Conservation (phyloP, 345 rosid genomes). For the Arabis hirsuta region DNA sequence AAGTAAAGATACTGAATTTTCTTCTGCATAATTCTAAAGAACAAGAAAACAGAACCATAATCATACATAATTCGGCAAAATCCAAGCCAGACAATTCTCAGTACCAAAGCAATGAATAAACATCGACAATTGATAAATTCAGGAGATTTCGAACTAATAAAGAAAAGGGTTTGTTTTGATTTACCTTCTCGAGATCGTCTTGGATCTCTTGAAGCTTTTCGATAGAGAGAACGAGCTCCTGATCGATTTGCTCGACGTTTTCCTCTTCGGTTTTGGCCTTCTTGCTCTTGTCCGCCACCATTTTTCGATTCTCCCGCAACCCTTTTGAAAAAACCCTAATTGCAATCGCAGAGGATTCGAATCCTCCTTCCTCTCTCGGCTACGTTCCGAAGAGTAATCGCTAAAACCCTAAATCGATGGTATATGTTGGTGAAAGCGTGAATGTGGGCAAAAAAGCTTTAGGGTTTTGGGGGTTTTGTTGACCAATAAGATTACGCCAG, state of each 20-base stretch:
- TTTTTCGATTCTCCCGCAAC: slow-evolving; percentile 23
- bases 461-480: slow-evolving; percentile 38
- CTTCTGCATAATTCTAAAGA: background rate
- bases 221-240: slow-evolving; percentile 79
- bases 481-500: slow-evolving; percentile 32
- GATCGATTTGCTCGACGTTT: slow-evolving; percentile 66
- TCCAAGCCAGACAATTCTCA: slow-evolving; percentile 49
- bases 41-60: no score
- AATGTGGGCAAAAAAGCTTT: background rate
- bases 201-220: slow-evolving; percentile 98
- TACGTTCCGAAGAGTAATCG: background rate
- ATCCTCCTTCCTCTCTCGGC: background rate
- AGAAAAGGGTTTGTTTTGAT: slow-evolving; percentile 41
- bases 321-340: background rate
- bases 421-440: slow-evolving; percentile 7
- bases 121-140: slow-evolving; percentile 65
- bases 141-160: slow-evolving; percentile 50
- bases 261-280: slow-evolving; percentile 76
- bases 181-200: slow-evolving; percentile 92
- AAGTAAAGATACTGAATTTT: slow-evolving; percentile 1
- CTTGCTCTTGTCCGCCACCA: slow-evolving; percentile 90
- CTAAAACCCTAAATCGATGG: slow-evolving; percentile 41
- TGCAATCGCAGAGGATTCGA: background rate
- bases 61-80: slow-evolving; percentile 58
- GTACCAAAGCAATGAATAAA: slow-evolving; percentile 1